Base-by-base conservation (phyloP, 2,329 filamentous ascomycete species). In the Ophiostoma tasmaniense region DNA sequence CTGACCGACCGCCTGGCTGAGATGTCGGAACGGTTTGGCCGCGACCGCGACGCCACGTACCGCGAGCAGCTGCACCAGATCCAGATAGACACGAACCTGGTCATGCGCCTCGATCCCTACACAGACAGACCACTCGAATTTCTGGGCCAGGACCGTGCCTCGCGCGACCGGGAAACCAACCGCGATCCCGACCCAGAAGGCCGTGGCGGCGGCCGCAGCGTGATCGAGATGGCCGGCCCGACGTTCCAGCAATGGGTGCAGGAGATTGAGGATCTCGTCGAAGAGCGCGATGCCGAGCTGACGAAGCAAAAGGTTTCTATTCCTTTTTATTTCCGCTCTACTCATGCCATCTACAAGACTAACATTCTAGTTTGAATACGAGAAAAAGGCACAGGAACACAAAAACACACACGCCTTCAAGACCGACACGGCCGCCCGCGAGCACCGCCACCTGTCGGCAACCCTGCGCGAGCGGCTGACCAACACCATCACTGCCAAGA, bases 51-150 rank as follows among this genome's bases (percentile, higher is more conserved):
- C 78, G 83, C 86, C 72, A 89, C 92, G 74, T 98, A 96, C 78
- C 88, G 93, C 71, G 91, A 95, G 73, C 92, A 97, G 79, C 85
- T 97, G 1, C 90, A 95, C 75, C 92, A 92, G 73, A 87, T 97
- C n/a, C 93, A 97, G 79, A 89, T 92, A 73, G 93, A 97, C 78
- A 93, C 93, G 80, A 91, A 87, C 70, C 84, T 96, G 64, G 92
- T 97, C 73, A 89, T 92, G 77, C 89, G 91, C 73, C 91, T 95
- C 67, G 90, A 97, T 75, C 90, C 91, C 0, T 96, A 96, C 77
- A 83, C 84, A 28, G 80, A 81, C 65, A 77, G 79, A 25, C 80
- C 81, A 1, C 77, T 81, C 2, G 82, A 84, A 72, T 72, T 71
- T 13, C 66, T 73, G 17, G 73, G 70, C 25, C 50, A 61, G 13